These are phyloP conservation scores for Spatholobus suberectus DNA, from an alignment of 306 rosid genomes.

Conservation along the genomic window DNA sequence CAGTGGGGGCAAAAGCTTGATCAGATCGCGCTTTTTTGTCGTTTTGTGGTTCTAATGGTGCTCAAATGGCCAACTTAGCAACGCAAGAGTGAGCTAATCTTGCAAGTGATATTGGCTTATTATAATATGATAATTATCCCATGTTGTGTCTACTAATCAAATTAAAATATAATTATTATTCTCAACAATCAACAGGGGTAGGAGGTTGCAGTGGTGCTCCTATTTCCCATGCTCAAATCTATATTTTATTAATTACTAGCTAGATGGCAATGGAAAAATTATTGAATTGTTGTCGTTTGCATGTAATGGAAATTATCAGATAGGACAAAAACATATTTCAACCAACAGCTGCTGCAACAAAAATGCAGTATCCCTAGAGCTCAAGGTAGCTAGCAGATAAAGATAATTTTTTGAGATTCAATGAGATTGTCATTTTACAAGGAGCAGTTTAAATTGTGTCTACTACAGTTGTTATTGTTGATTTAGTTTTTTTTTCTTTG, in stretches of 20 bases:
- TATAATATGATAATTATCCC: conserved; percentile 17
- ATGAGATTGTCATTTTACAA: conserved; percentile 40
- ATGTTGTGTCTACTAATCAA: background rate
- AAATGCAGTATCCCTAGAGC: conserved; percentile 47
- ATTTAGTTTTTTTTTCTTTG: conserved; percentile 13
- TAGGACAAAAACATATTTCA: conserved; percentile 43
- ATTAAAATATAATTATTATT: background rate
- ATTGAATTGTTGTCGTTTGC: conserved; percentile 48
- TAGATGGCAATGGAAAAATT: conserved; percentile 11
- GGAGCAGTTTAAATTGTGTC: conserved; percentile 30
- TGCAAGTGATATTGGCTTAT: conserved; percentile 29
- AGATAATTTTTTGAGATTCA: conserved; percentile 50
- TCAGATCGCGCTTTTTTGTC: conserved; percentile 54
- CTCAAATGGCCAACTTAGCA: conserved; percentile 51
- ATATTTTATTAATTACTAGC: background rate
- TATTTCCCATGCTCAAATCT: conserved; percentile 7
- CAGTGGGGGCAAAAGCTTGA: conserved; percentile 39
- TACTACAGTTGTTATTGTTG: conserved; percentile 34
- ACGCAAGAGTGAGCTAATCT: conserved; percentile 40
- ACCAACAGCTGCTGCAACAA: conserved; percentile 37
- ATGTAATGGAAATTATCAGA: conserved; percentile 37
- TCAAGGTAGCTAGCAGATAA: conserved; percentile 31
- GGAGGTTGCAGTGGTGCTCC: conserved; percentile 22
- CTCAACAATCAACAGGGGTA: conserved; percentile 36
- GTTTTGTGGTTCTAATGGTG: conserved; percentile 37